phyloP scores from a whole-genome alignment of 2,329 filamentous ascomycete genomes.

The Trichoderma asperellum region DNA sequence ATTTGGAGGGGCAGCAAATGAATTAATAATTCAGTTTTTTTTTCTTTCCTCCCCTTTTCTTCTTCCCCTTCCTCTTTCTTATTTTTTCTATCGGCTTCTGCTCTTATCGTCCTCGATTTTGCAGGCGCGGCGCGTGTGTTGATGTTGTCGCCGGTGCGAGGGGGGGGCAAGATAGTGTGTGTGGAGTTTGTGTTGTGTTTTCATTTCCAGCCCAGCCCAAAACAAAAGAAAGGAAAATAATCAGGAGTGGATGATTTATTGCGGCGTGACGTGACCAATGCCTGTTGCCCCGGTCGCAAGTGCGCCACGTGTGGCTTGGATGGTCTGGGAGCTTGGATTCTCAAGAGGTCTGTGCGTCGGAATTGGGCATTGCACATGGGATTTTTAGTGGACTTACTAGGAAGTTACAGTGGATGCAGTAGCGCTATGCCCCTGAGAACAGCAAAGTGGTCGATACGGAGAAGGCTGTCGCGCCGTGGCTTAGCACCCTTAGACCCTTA shows the following conservation, averaged over 20 bases:
- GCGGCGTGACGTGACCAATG: constrained; percentile 28
- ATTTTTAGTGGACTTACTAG: not conserved
- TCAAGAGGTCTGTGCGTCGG: not conserved
- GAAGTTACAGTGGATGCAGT: constrained; percentile 10
- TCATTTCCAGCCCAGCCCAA: constrained; percentile 21
- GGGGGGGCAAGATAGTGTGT: not conserved
- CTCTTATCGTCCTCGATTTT: not conserved
- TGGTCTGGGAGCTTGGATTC: constrained; percentile 17
- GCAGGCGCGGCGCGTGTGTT: constrained; percentile 15
- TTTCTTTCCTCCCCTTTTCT: not conserved
- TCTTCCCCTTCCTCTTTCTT: not conserved
- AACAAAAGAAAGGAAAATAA: constrained; percentile 27
- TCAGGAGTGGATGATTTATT: constrained; percentile 23
- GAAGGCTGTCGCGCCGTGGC: not conserved
- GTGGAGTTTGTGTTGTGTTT: constrained; percentile 22
- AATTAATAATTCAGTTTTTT: constrained; percentile 7
- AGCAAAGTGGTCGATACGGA: not conserved
- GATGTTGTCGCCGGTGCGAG: constrained; percentile 1
- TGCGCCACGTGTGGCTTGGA: constrained; percentile 27
- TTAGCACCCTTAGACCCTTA: constrained; percentile 6
- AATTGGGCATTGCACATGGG: not conserved
- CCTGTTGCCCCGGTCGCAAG: constrained; percentile 27
- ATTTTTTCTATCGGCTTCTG: not conserved
- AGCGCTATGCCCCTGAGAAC: constrained; percentile 13
- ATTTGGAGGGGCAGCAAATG: constrained; percentile 27